Evolutionary conservation across 2,329 filamentous ascomycete species (phyloP).

Genomic region (Alternaria angustiovoidea): DNA sequence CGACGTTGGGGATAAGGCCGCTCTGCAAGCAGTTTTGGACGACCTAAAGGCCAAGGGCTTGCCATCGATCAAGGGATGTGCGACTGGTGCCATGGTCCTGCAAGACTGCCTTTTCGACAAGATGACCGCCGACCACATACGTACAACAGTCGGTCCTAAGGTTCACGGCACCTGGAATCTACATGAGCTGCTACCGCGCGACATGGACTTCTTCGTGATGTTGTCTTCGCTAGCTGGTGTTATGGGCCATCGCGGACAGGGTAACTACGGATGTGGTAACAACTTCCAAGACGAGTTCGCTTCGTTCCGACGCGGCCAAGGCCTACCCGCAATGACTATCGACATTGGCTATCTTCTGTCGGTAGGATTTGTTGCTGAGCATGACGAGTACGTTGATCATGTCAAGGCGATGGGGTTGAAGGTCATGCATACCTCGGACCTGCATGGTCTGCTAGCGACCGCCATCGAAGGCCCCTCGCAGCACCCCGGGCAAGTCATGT

Average conservation of each 20-base stretch:
- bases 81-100: conserved; percentile 41
- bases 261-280: conserved; percentile 34
- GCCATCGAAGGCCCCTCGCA: conserved; percentile 11
- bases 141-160: conserved; percentile 33
- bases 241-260: conserved; percentile 26
- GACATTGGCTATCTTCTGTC: conserved; percentile 26
- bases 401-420: conserved; percentile 17
- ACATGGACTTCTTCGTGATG: conserved; percentile 36
- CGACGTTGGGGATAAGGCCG: conserved; percentile 3
- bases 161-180: conserved; percentile 47
- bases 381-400: conserved; percentile 14
- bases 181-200: conserved; percentile 18
- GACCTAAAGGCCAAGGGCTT: conserved; percentile 15
- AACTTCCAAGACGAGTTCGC: conserved; percentile 35
- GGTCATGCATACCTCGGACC: conserved; percentile 14
- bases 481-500: conserved; percentile 14
- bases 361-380: conserved; percentile 38
- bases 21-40: conserved; percentile 4
- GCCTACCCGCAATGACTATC: conserved; percentile 49
- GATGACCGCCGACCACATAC: conserved; percentile 13
- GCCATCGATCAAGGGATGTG: conserved; percentile 36
- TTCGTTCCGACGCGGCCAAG: conserved; percentile 18
- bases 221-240: conserved; percentile 32
- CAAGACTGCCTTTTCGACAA: conserved; percentile 22
- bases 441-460: conserved; percentile 13